phyloP scores from a whole-genome alignment of 257 asterid genomes.

The Thymus quinquecostatus region DNA sequence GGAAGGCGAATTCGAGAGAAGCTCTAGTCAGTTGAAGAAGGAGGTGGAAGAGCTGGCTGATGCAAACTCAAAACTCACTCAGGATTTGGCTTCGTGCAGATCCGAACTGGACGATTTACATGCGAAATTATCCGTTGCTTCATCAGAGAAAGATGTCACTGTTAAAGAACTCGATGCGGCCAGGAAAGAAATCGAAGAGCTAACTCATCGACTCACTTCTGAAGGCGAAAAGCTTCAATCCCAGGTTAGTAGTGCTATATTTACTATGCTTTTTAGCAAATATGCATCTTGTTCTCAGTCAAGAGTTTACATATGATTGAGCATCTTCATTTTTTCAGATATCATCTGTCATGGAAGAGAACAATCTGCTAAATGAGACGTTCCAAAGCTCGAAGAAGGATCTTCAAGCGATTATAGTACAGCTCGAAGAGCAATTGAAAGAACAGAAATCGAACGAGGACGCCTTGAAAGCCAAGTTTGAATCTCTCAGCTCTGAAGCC shows the following conservation, averaged over 20 bases:
- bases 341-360: slow-evolving; percentile 75
- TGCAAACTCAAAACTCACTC: slow-evolving; percentile 61
- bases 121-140: slow-evolving; percentile 39
- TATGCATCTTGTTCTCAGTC: slow-evolving; percentile 15
- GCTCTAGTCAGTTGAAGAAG: slow-evolving; percentile 47
- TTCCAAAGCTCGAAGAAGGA: slow-evolving; percentile 73
- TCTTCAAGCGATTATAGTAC: slow-evolving; percentile 57
- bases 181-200: slow-evolving; percentile 58
- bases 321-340: slow-evolving; percentile 47
- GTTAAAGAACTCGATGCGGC: slow-evolving; percentile 50
- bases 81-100: slow-evolving; percentile 55
- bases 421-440: slow-evolving; percentile 79
- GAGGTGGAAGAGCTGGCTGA: slow-evolving; percentile 55
- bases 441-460: slow-evolving; percentile 59
- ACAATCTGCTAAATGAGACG: slow-evolving; percentile 63
- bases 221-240: slow-evolving; percentile 76
- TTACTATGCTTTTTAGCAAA: neutral
- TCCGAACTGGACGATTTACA: slow-evolving; percentile 58
- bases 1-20: slow-evolving; percentile 57
- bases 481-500: slow-evolving; percentile 52
- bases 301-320: slow-evolving; percentile 8
- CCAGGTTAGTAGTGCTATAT: slow-evolving; percentile 57
- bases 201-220: slow-evolving; percentile 56
- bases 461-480: slow-evolving; percentile 61
- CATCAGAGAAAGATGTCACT: slow-evolving; percentile 55